A percentile compares a stretch with the other conserved stretches of the same genome.
Conservation (phyloP, 768 basidiomycete species). For the Calocera cornea region DNA sequence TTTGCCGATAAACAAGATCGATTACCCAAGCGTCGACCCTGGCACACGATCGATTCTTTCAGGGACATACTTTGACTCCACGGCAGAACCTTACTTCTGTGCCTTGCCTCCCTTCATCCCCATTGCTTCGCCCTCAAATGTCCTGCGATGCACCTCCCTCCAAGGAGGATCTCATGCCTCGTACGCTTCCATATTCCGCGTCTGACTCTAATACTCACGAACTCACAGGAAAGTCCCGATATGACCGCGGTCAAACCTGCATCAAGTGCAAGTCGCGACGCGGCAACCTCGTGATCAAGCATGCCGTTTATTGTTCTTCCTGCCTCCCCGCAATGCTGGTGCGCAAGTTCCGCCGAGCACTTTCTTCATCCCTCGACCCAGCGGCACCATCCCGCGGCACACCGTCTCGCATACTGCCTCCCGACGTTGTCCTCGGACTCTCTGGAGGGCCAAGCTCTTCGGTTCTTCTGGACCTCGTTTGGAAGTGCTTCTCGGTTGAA, state of each 20-base stretch:
- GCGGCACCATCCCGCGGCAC: neutral
- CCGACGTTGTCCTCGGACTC: conserved; percentile 42
- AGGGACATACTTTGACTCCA: neutral
- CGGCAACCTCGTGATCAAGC: conserved; percentile 61
- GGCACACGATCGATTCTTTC: neutral
- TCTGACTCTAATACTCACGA: neutral
- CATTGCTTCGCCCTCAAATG: neutral
- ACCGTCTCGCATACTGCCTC: neutral
- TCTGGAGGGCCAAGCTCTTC: conserved; percentile 74
- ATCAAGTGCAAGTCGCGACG: conserved; percentile 55
- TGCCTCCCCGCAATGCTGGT: conserved; percentile 6
- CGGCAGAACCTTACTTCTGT: neutral
- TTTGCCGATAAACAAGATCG: neutral
- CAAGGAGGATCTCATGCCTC: neutral
- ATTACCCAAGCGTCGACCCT: neutral
- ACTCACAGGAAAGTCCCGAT: conserved; percentile 44
- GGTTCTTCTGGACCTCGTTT: conserved; percentile 53
- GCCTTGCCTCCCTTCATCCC: neutral
- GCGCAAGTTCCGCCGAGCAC: conserved; percentile 5
- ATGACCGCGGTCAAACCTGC: conserved; percentile 51
- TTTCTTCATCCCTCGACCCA: neutral
- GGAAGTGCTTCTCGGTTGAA: conserved; percentile 38
- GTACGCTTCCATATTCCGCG: neutral
- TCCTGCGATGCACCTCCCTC: neutral
- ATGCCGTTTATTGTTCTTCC: conserved; percentile 54